Evolutionary conservation across 306 rosid species (phyloP), one percentile per base, ranked within the genome.

Genomic region (Morella rubra): DNA sequence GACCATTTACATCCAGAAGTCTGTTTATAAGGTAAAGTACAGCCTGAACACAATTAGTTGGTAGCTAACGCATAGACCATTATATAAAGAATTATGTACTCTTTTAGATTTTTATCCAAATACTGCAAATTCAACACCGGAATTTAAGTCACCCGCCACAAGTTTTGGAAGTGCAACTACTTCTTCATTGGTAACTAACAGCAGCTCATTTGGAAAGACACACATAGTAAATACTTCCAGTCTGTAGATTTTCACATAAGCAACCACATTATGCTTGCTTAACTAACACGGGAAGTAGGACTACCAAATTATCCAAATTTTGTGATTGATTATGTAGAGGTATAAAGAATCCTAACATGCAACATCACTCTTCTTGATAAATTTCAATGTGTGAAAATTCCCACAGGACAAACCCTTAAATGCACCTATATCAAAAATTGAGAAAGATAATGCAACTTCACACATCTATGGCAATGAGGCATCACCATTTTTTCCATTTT

Each of bases 1-100:
- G 86, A 81, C 90, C 80, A 86, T 51, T 60, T 78, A 70, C 78
- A 78, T 78, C 71, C 71, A 74, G 76, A 80, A 32, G 79, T 86
- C 96, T 89, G 89, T 72, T 72, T 20, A 75, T 54, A 83, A 73
- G 50, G 69, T 61, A 75, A 84, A 81, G 44, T 37, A 67, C 74
- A 49, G 56, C 50, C 27, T 69, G 72, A 73, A 75, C 56, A 54
- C 49, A 75, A 59, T 45, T 62, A 74, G 9, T 76, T 69, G 73
- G 76, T 6, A 44, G 13, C 22, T 14, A 22, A 49, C 14, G 8
- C 9, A 13, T 2, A 72, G 27, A 37, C 24, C 51, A 73, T 44
- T n/a, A 6, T 18, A 80, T 74, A 18, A 69, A 55, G 71, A 50
- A 10, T n/a, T 71, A 47, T 44, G 20, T 18, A 32, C 71, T 18